phyloP scores from a whole-genome alignment of 2,329 filamentous ascomycete genomes.

The Talaromyces piceae region DNA sequence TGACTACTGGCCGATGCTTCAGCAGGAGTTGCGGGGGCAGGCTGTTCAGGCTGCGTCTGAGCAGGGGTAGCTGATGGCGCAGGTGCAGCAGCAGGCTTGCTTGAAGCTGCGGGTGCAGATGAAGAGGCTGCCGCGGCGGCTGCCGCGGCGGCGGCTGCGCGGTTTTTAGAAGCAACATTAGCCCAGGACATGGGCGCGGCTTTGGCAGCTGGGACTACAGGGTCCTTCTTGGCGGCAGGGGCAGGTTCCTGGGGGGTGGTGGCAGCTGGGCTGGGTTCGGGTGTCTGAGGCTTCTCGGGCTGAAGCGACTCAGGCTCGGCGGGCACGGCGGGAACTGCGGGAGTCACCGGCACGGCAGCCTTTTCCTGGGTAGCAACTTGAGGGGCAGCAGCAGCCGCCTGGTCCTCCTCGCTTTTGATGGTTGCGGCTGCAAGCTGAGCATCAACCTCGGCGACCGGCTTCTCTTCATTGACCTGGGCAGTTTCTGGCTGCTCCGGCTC shows the following conservation, averaged over 20 bases:
- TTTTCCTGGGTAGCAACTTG: constrained; percentile 20
- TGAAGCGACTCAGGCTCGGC: constrained; percentile 36
- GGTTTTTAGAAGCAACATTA: constrained; percentile 47
- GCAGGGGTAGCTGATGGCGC: constrained; percentile 10
- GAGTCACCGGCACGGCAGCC: constrained; percentile 12
- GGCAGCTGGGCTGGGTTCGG: constrained; percentile 50
- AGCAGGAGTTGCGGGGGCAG: constrained; percentile 32
- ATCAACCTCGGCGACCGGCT: constrained; percentile 53
- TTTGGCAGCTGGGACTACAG: constrained; percentile 34
- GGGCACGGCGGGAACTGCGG: constrained; percentile 24
- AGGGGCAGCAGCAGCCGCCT: constrained; percentile 28
- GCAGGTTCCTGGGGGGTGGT: constrained; percentile 39
- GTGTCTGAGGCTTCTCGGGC: constrained; percentile 57
- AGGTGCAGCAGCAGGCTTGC: constrained; percentile 23
- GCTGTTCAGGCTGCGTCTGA: constrained; percentile 24
- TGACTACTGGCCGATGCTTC: constrained; percentile 60
- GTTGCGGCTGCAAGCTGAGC: constrained; percentile 61
- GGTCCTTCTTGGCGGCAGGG: constrained; percentile 47
- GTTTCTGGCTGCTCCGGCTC: constrained; percentile 32
- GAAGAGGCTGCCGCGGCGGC: constrained; percentile 50
- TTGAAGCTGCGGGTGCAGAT: constrained; percentile 26
- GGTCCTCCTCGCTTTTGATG: constrained; percentile 38
- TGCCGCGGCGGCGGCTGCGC: constrained; percentile 18
- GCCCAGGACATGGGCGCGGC: constrained; percentile 60
- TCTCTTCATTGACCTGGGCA: constrained; percentile 31